These are phyloP conservation scores for Phylloporus sp. DNA, from an alignment of 768 basidiomycete species.

Conservation along the genomic window DNA sequence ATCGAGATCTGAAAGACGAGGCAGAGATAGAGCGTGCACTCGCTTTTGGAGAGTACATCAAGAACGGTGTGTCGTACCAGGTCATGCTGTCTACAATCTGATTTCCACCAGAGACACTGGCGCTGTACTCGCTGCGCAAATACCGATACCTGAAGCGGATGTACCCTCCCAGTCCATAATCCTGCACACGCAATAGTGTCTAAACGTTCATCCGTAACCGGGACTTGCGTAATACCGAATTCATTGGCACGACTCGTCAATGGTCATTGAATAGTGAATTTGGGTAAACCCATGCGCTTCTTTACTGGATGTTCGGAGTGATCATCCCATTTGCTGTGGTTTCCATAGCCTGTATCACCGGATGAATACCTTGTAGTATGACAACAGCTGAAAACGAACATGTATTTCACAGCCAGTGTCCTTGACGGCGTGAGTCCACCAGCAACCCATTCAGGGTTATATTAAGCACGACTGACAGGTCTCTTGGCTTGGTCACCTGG, in stretches of 20 bases:
- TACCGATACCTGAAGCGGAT: constrained; percentile 76
- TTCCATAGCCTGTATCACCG: neutral
- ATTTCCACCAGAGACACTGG: constrained; percentile 63
- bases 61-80: constrained; percentile 54
- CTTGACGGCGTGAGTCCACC: no score
- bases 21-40: constrained; percentile 76
- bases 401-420: neutral
- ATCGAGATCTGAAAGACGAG: constrained; percentile 58
- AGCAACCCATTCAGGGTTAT: neutral
- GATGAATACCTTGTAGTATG: neutral
- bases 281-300: no score
- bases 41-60: constrained; percentile 77
- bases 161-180: constrained; percentile 57
- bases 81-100: neutral
- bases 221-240: no score
- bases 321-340: neutral
- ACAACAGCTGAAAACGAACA: constrained; percentile 1
- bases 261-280: no score
- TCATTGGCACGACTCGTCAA: no score
- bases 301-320: no score
- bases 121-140: constrained; percentile 77
- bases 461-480: neutral
- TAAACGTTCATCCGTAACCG: no score
- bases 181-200: no score
- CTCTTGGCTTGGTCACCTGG: neutral